Evolutionary conservation across 1,139 yeast species (phyloP).

Genomic region (Blastobotrys petasosporus): DNA sequence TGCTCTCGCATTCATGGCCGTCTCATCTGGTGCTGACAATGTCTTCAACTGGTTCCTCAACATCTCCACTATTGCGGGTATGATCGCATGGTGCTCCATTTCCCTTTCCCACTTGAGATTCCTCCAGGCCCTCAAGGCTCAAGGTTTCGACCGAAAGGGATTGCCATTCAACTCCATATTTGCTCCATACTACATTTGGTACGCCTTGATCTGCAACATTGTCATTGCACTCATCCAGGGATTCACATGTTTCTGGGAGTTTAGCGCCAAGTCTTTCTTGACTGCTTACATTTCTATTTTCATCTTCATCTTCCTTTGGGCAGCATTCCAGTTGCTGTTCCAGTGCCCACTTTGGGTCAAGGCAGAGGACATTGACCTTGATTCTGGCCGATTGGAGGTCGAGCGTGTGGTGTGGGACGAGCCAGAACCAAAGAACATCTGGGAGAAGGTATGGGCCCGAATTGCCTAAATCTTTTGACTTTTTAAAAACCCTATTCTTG

Average conservation of each 20-base stretch:
- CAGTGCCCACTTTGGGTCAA: slow-evolving; percentile 50
- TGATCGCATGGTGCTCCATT: slow-evolving; percentile 65
- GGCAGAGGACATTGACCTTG: slow-evolving; percentile 63
- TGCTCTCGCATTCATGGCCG: slow-evolving; percentile 49
- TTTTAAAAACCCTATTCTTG: background rate
- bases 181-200: slow-evolving; percentile 14
- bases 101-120: slow-evolving; percentile 59
- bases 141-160: slow-evolving; percentile 47
- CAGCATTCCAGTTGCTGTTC: slow-evolving; percentile 46
- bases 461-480: background rate
- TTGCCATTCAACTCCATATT: slow-evolving; percentile 51
- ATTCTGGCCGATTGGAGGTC: slow-evolving; percentile 62
- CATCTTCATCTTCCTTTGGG: slow-evolving; percentile 48
- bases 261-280: slow-evolving; percentile 55
- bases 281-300: slow-evolving; percentile 64
- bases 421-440: slow-evolving; percentile 10
- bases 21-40: slow-evolving; percentile 52
- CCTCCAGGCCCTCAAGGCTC: slow-evolving; percentile 55
- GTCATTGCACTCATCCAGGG: slow-evolving; percentile 61
- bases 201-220: slow-evolving; percentile 45
- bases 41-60: slow-evolving; percentile 73
- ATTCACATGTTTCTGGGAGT: slow-evolving; percentile 55
- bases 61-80: slow-evolving; percentile 72
- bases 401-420: slow-evolving; percentile 18
- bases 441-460: slow-evolving; percentile 14